Conservation (phyloP, 2,329 filamentous ascomycete genomes). For the Fusarium sp. region DNA sequence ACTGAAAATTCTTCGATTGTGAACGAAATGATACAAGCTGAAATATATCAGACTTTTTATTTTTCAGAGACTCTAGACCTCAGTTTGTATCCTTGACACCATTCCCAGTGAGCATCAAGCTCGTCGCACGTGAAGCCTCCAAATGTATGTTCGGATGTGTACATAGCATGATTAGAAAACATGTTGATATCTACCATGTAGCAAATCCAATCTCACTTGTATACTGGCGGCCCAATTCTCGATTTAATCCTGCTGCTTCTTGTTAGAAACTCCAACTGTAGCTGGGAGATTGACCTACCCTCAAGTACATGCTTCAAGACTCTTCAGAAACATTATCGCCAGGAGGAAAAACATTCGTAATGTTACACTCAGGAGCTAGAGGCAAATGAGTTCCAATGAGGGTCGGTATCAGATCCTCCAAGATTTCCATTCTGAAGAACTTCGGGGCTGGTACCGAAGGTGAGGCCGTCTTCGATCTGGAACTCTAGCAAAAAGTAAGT, state of each 20-base stretch:
- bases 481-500: constrained; percentile 1
- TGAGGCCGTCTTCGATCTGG: neutral
- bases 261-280: neutral
- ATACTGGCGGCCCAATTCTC: too few relatives aligned
- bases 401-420: neutral
- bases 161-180: neutral
- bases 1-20: too few relatives aligned
- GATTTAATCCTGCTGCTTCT: neutral
- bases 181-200: too few relatives aligned
- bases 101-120: too few relatives aligned
- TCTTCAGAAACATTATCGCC: neutral
- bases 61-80: too few relatives aligned
- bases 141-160: too few relatives aligned
- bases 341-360: neutral
- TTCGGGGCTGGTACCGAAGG: neutral
- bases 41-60: too few relatives aligned
- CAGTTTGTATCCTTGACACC: too few relatives aligned
- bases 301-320: neutral
- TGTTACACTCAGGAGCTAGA: neutral
- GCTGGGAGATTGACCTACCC: neutral
- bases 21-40: too few relatives aligned
- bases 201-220: too few relatives aligned
- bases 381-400: neutral
- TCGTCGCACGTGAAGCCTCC: too few relatives aligned
- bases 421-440: neutral